Evolutionary conservation across 495 filamentous ascomycete species (phyloP).

Genomic region (Lasiosphaeria miniovina): DNA sequence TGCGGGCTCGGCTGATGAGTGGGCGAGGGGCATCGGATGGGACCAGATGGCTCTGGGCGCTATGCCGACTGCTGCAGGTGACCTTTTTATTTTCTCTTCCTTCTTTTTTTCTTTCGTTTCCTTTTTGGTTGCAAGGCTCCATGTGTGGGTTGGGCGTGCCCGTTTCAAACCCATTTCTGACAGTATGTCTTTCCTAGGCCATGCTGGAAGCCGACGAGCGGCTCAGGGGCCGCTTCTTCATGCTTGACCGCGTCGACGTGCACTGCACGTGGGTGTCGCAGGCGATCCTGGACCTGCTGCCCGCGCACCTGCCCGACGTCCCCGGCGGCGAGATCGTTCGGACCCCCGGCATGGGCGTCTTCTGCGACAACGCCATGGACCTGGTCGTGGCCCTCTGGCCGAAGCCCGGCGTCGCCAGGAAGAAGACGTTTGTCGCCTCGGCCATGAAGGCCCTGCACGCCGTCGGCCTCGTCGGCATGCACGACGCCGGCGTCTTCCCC

Average conservation of each 20-base stretch:
- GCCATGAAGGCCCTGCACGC: conserved; percentile 58
- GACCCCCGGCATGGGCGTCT: conserved; percentile 59
- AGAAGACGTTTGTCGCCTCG: conserved; percentile 45
- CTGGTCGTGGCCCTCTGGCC: conserved; percentile 53
- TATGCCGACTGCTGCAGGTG: conserved; percentile 60
- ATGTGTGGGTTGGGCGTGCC: not conserved
- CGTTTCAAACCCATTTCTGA: conserved; percentile 11
- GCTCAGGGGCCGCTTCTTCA: conserved; percentile 55
- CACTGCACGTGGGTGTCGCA: conserved; percentile 64
- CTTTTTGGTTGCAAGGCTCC: not conserved
- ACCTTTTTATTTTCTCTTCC: conserved; percentile 3
- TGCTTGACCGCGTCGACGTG: conserved; percentile 65
- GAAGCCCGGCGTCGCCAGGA: conserved; percentile 46
- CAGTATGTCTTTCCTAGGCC: conserved; percentile 25
- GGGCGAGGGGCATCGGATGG: conserved; percentile 61
- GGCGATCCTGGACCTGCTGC: conserved; percentile 54
- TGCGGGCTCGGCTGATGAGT: conserved; percentile 46
- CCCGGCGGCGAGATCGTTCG: conserved; percentile 58
- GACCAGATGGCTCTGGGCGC: conserved; percentile 59
- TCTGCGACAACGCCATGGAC: conserved; percentile 69
- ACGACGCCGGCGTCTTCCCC: conserved; percentile 58
- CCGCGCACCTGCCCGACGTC: conserved; percentile 47
- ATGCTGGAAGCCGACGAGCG: conserved; percentile 50
- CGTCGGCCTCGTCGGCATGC: conserved; percentile 59
- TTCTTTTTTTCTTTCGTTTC: not conserved